Evolutionary conservation across 2,329 filamentous ascomycete genomes (phyloP).

Genomic region (Fusarium dlaminii): DNA sequence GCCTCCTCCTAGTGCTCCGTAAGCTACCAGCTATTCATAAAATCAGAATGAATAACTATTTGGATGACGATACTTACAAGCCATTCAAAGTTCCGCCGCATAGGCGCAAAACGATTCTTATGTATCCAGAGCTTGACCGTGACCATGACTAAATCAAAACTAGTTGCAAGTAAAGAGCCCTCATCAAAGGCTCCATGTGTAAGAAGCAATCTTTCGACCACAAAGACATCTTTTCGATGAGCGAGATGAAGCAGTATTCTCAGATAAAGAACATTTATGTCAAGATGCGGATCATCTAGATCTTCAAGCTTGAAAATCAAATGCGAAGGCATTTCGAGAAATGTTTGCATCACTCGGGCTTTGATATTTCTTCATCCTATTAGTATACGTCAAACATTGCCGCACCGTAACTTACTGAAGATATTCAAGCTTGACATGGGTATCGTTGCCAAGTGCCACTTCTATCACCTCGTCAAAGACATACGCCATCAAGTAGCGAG

Average conservation of each 20-base stretch:
- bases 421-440: conserved; percentile 25
- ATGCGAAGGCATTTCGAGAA: conserved; percentile 50
- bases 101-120: conserved; percentile 53
- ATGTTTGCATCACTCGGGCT: conserved; percentile 44
- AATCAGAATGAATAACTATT: not conserved
- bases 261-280: conserved; percentile 50
- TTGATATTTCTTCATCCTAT: conserved; percentile 48
- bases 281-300: conserved; percentile 46
- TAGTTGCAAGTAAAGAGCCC: conserved; percentile 55
- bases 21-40: conserved; percentile 57
- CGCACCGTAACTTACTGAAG: conserved; percentile 30
- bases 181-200: conserved; percentile 52
- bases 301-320: conserved; percentile 52
- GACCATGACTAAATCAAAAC: conserved; percentile 58
- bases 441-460: conserved; percentile 57
- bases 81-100: conserved; percentile 60
- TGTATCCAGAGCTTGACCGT: conserved; percentile 60
- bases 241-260: conserved; percentile 59
- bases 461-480: conserved; percentile 70
- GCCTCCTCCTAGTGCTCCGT: conserved; percentile 58
- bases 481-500: conserved; percentile 57
- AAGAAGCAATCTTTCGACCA: conserved; percentile 65
- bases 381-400: not conserved
- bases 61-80: conserved; percentile 48
- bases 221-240: conserved; percentile 65